Evolutionary conservation across 2,329 filamentous ascomycete genomes (phyloP), one percentile per base, ranked within the genome.

Genomic region (Orbilia ellipsospora): DNA sequence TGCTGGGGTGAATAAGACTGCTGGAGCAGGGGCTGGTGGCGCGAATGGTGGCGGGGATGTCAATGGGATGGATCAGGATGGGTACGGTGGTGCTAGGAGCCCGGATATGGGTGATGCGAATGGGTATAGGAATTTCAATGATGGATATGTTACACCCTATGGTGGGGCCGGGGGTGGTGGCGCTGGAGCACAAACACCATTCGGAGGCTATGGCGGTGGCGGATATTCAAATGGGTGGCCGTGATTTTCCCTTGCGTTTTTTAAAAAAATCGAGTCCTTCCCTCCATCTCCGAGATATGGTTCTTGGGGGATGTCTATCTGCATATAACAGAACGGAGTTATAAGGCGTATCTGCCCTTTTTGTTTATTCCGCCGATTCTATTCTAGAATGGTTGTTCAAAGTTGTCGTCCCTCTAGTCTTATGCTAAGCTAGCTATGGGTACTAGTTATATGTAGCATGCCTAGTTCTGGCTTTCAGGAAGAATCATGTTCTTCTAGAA

Each of bases 1-100:
- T 75, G 85, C 88, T 73, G 87, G 88, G 36, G 83, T 90, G 78
- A 86, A 87, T 85, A 85, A 61, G 83, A 83, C 55, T 86, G 87
- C 61, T 86, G 85, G 44, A 88, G 88, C 73, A 86, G 82, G 51
- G 83, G 86, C 77, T 88, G 86, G 77, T 80, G 31, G 31, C 5
- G 81, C 26, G 81, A 83, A 63, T 82, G 81, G 56, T 81, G 81
- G 48, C 83, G 84, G 77, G 36, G 78, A 80, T 48, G 65, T 75
- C 2, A 78, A 77, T 68, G 78, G 79, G 12, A 78, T 79, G 40
- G 78, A 78, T 69, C 31, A 36, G 31, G 78, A 78, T 15, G 78
- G 79, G 12, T 77, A 73, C 42, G 77, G 77, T 10, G 72, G 64
- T 8, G 76, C 64, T 20, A 61, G 76, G 44, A 76, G 72, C 48